Evolutionary conservation across 2,329 filamentous ascomycete species (phyloP).

Genomic region (Aulographum hederae): DNA sequence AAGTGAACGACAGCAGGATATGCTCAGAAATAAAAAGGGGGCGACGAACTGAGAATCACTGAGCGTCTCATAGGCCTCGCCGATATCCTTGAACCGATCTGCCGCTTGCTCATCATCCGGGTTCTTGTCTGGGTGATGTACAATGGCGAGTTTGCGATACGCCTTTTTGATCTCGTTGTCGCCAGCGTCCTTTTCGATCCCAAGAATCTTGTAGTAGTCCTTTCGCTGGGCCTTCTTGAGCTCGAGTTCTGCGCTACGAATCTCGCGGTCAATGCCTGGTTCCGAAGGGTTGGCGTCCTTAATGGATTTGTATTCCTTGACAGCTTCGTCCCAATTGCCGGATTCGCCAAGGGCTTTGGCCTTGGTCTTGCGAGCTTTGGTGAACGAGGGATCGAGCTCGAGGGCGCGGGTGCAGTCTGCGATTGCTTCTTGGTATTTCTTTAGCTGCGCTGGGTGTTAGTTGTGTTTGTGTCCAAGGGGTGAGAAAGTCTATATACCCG

Average conservation of each 20-base stretch:
- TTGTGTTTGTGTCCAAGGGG: neutral
- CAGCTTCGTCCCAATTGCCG: constrained; percentile 81
- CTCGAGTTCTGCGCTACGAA: constrained; percentile 80
- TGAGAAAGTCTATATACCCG: too few relatives aligned
- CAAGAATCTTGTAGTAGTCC: constrained; percentile 97
- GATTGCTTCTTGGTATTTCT: constrained; percentile 67
- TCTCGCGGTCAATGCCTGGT: constrained; percentile 61
- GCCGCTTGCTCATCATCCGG: constrained; percentile 69
- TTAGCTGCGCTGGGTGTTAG: too few relatives aligned
- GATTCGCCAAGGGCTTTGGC: constrained; percentile 75
- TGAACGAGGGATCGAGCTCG: constrained; percentile 64
- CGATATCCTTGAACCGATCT: constrained; percentile 91
- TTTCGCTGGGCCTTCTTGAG: constrained; percentile 95
- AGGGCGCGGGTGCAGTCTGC: constrained; percentile 74
- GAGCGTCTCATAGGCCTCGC: constrained; percentile 90
- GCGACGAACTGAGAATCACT: constrained; percentile 72
- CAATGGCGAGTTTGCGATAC: constrained; percentile 84
- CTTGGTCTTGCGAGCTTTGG: constrained; percentile 83
- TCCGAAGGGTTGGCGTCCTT: constrained; percentile 72
- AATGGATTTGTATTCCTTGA: constrained; percentile 75
- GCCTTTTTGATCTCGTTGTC: constrained; percentile 88
- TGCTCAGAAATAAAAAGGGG: neutral
- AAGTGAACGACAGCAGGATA: neutral
- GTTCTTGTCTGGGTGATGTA: constrained; percentile 97
- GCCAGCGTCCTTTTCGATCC: constrained; percentile 66